Percentiles rank a stretch among this genome's conserved stretches.
Conservation (phyloP, 176 grass and related monocot genomes). For the Thinopyrum elongatum region DNA sequence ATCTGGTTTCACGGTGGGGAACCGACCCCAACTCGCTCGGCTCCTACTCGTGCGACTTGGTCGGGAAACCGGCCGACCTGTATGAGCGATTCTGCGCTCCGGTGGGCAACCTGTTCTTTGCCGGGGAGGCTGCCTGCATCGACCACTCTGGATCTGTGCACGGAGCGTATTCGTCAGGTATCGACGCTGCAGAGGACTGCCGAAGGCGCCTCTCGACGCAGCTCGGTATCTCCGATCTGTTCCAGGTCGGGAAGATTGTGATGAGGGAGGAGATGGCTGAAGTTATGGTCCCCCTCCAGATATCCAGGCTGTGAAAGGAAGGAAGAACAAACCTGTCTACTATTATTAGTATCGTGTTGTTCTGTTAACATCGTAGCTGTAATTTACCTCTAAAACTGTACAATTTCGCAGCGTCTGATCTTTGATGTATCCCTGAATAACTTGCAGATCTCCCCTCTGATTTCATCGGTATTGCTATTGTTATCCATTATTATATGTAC, state of each 20-base stretch:
- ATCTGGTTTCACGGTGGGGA: slow-evolving; percentile 92
- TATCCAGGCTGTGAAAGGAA: slow-evolving; percentile 76
- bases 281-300: slow-evolving; percentile 85
- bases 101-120: slow-evolving; percentile 91
- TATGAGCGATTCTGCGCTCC: slow-evolving; percentile 92
- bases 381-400: neutral
- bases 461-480: neutral
- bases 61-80: slow-evolving; percentile 87
- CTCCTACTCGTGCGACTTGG: slow-evolving; percentile 90
- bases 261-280: slow-evolving; percentile 85
- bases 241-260: slow-evolving; percentile 54
- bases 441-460: neutral
- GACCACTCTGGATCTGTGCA: slow-evolving; percentile 95
- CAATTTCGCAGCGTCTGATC: neutral
- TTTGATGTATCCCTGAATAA: slow-evolving; percentile 29
- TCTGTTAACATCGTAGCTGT: slow-evolving; percentile 6
- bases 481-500: neutral
- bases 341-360: neutral
- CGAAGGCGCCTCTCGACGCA: slow-evolving; percentile 60
- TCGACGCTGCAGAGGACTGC: slow-evolving; percentile 70
- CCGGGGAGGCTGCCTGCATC: slow-evolving; percentile 84
- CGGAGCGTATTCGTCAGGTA: slow-evolving; percentile 89
- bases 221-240: slow-evolving; percentile 64
- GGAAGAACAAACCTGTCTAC: neutral
- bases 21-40: slow-evolving; percentile 81